phyloP scores from a whole-genome alignment of 257 asterid species.

The Solanum bulbocastanum region DNA sequence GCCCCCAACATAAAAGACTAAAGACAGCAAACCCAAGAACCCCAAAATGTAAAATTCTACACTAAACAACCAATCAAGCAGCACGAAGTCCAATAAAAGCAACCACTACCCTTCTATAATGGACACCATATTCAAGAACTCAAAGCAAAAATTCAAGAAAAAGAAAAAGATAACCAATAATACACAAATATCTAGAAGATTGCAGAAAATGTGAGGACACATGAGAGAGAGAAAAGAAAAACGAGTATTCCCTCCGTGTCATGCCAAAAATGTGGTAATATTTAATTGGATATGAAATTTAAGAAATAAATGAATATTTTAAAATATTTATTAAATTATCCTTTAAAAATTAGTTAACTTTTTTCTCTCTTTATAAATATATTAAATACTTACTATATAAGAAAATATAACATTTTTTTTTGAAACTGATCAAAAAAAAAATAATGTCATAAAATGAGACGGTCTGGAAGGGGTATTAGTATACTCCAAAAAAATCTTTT shows the following conservation, averaged over 20 bases:
- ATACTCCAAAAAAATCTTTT: neutral
- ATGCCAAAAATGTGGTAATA: no score
- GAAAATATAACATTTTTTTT: no score
- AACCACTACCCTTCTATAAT: neutral
- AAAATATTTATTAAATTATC: no score
- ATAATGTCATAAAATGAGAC: no score
- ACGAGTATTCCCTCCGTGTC: no score
- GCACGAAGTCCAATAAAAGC: neutral
- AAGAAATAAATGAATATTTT: no score
- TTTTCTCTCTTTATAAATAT: no score
- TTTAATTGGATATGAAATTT: no score
- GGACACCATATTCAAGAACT: neutral
- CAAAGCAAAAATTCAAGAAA: neutral
- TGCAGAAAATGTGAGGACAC: neutral
- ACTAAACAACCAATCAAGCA: neutral
- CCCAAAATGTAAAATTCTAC: neutral
- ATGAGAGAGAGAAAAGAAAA: neutral
- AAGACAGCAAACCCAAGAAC: neutral
- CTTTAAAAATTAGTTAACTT: no score
- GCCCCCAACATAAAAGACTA: neutral
- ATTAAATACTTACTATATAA: no score
- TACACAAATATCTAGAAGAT: neutral
- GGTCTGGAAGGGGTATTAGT: neutral
- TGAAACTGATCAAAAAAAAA: no score
- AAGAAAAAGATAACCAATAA: neutral